These are phyloP conservation scores for Acacia confusa DNA, from an alignment of 306 rosid species.

Conservation along the genomic window DNA sequence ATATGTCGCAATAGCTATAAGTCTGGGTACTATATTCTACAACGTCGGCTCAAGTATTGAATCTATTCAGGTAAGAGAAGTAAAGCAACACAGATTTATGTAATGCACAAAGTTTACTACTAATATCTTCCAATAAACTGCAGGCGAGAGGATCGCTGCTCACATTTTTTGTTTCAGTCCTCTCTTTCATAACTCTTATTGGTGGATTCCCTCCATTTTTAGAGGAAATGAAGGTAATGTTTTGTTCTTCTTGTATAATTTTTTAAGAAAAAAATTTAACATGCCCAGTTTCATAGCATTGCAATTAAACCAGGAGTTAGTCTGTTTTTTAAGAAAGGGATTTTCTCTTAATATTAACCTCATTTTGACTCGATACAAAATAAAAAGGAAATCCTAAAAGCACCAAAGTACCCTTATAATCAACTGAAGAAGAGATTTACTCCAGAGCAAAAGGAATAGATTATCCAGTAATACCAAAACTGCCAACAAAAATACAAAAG, in stretches of 20 bases:
- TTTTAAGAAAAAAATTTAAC: neutral
- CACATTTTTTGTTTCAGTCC: slow-evolving; percentile 38
- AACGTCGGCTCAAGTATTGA: slow-evolving; percentile 19
- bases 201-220: slow-evolving; percentile 66
- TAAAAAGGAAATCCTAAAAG: neutral
- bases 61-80: neutral
- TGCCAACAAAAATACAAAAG: neutral
- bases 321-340: neutral
- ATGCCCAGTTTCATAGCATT: slow-evolving; percentile 1
- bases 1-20: slow-evolving; percentile 26
- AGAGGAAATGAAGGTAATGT: slow-evolving; percentile 58
- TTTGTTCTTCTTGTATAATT: neutral
- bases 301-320: neutral
- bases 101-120: too few relatives aligned
- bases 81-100: too few relatives aligned
- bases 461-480: neutral
- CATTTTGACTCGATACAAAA: neutral
- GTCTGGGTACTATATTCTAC: slow-evolving; percentile 42
- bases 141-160: slow-evolving; percentile 53
- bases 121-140: neutral
- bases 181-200: slow-evolving; percentile 51
- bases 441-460: neutral
- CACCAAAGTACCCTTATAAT: neutral
- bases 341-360: neutral
- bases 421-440: neutral